These are phyloP conservation scores for Fusarium bactridioides DNA, from an alignment of 2,329 filamentous ascomycete species.

Conservation along the genomic window DNA sequence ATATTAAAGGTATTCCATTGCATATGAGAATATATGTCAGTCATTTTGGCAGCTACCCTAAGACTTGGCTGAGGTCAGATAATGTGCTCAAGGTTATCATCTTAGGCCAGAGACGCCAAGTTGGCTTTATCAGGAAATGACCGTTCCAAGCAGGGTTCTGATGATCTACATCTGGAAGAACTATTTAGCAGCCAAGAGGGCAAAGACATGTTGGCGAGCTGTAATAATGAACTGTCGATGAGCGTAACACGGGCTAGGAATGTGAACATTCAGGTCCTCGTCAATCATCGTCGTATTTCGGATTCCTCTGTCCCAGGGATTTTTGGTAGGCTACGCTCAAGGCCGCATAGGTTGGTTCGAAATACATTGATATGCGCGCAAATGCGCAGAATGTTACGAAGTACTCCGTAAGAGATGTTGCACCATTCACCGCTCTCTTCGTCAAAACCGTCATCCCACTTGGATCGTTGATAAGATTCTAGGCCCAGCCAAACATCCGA, in stretches of 20 bases:
- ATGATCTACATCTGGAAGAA: background rate
- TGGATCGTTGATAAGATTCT: conserved; percentile 4
- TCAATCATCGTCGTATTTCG: conserved; percentile 1
- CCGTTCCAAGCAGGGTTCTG: background rate
- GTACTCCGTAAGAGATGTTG: background rate
- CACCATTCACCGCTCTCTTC: conserved; percentile 20
- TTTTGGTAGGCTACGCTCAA: background rate
- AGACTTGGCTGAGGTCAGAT: background rate
- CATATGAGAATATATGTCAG: background rate
- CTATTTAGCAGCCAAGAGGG: background rate
- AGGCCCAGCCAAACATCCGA: conserved; percentile 5
- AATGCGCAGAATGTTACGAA: conserved; percentile 8
- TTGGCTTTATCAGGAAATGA: background rate
- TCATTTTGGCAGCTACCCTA: background rate
- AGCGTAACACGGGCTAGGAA: background rate
- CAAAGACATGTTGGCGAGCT: background rate
- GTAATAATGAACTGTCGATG: background rate
- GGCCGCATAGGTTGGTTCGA: background rate
- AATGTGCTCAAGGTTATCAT: background rate
- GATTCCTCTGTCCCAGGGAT: background rate
- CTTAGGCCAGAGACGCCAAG: background rate
- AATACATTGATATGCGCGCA: background rate
- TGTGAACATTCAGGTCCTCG: background rate
- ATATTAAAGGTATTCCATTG: background rate
- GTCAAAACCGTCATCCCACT: background rate